Evolutionary conservation across 352 stramenopile genomes (phyloP), one percentile per base, ranked within the genome.

Genomic region (Phytophthora palmivora): DNA sequence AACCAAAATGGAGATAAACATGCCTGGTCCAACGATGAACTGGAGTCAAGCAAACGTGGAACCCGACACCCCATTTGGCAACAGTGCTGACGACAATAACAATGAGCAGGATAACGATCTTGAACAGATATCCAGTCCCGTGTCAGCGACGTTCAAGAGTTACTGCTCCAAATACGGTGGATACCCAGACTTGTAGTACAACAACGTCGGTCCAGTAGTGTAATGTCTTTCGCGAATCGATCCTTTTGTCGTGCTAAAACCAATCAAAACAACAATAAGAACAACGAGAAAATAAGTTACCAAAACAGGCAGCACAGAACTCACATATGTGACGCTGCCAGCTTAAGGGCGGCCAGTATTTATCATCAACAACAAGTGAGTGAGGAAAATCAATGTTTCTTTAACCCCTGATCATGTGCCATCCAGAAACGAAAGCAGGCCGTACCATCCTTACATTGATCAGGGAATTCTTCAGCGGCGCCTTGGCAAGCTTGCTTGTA

Each of bases 81-180:
- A 49, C 45, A 66, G 54, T 14, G 55, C 21, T 43, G 45, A 2
- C 15, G 53, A 50, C 50, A 61, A 58, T 37, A 56, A 66, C 34
- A 59, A 68, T 38, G 26, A 46, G 9, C 45, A 55, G 14, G 46
- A 60, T 16, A 53, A 49, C 50, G 48, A 58, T 21, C 56, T 52
- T 7, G 60, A 80, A 6, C 62, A 69, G 19, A 22, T 64, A 10
- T 21, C 62, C 12, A 81, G 63, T 15, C 66, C 77, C 10, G 70
- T 63, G 21, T 67, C 65, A 42, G 68, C 73, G 38, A 76, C 79
- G 18, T 91, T 92, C 71, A 89, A 85, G 58, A 81, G 76, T 51
- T 93, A 92, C 41, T 95, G 87, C 79, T 95, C 87, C 19, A 95
- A 93, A 60, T 95, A 95, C 47, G 87, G 87, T 41, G 87, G 87